Conservation (phyloP, 805 yeast genomes). For the Hanseniaspora clermontiae region DNA sequence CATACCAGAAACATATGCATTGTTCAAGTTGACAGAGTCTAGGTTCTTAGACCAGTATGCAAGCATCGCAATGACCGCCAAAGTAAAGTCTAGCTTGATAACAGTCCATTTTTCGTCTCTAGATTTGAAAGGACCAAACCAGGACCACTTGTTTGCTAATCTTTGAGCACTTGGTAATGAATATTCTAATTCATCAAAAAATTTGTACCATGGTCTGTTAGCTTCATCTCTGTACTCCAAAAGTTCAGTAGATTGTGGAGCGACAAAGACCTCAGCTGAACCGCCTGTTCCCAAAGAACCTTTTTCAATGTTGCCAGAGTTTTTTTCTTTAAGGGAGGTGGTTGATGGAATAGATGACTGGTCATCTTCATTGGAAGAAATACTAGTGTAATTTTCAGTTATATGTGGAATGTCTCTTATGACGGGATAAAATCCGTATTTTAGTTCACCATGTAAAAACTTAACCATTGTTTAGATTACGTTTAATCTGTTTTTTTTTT, state of each 20-base stretch:
- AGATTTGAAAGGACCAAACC: slow-evolving; percentile 42
- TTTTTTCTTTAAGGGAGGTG: slow-evolving; percentile 1
- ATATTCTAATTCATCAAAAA: slow-evolving; percentile 53
- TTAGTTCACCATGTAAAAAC: slow-evolving; percentile 23
- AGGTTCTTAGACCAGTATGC: slow-evolving; percentile 58
- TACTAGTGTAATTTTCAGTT: slow-evolving; percentile 13
- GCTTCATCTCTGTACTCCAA: slow-evolving; percentile 42
- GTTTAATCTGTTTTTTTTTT: not conserved
- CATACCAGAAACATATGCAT: slow-evolving; percentile 59
- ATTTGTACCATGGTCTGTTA: slow-evolving; percentile 41
- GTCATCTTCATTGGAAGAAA: not conserved
- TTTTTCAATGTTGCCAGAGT: not conserved
- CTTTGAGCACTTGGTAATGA: slow-evolving; percentile 28
- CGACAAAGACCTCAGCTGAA: not conserved
- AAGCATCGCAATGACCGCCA: slow-evolving; percentile 42
- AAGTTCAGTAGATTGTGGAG: slow-evolving; percentile 1
- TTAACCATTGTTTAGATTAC: slow-evolving; percentile 15
- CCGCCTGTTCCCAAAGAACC: not conserved
- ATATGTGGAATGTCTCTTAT: slow-evolving; percentile 23
- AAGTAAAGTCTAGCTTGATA: slow-evolving; percentile 38
- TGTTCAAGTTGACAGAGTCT: slow-evolving; percentile 47
- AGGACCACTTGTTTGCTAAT: slow-evolving; percentile 33
- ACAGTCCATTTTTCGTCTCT: slow-evolving; percentile 33
- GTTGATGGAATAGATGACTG: not conserved
- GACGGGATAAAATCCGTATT: slow-evolving; percentile 28